Conservation (phyloP, 2,329 filamentous ascomycete species). For the Neonectria faginata region DNA sequence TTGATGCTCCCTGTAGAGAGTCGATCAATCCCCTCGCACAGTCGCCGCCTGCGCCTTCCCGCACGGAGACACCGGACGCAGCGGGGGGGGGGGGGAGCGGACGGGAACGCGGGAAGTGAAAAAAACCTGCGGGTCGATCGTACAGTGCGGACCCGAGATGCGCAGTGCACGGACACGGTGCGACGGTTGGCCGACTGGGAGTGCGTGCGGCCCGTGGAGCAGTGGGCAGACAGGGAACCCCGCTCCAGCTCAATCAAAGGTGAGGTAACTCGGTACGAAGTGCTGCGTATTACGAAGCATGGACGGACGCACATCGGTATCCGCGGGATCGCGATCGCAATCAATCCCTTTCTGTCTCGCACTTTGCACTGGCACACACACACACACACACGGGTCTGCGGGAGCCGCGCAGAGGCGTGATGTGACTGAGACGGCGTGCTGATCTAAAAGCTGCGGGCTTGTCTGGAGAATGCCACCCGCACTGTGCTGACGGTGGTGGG, state of each 20-base stretch:
- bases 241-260: neutral
- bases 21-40: constrained; percentile 3
- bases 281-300: neutral
- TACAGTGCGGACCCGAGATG: constrained; percentile 13
- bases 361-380: neutral
- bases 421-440: neutral
- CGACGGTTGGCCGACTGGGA: neutral
- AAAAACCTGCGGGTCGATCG: constrained; percentile 12
- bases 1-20: constrained; percentile 3
- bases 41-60: neutral
- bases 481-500: neutral
- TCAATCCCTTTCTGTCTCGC: neutral
- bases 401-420: neutral
- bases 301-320: neutral
- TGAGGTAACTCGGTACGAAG: neutral
- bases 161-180: constrained; percentile 20
- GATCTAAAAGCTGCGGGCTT: neutral
- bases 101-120: constrained; percentile 7
- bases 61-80: constrained; percentile 12
- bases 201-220: neutral
- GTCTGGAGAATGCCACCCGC: neutral
- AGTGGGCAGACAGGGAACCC: neutral
- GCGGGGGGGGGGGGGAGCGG: constrained; percentile 2
- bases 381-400: neutral
- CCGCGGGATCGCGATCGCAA: neutral